Conservation (phyloP, 2,329 filamentous ascomycete genomes). For the Venturia effusa region DNA sequence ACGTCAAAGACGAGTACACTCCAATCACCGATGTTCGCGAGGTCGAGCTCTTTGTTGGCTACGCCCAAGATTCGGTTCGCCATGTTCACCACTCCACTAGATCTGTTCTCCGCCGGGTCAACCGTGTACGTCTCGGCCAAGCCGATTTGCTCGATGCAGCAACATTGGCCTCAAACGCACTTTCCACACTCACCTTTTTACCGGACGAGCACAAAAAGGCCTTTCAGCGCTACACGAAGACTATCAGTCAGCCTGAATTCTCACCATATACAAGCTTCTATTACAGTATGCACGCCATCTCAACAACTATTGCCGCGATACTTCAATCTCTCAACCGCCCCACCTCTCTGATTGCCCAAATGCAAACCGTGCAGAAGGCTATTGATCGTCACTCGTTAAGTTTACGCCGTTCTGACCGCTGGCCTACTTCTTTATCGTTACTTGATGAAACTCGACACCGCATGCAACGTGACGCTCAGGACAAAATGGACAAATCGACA, state of each 20-base stretch:
- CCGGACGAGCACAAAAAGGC: constrained; percentile 58
- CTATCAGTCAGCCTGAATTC: constrained; percentile 55
- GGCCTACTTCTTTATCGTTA: constrained; percentile 56
- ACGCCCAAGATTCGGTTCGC: constrained; percentile 81
- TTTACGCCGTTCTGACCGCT: constrained; percentile 62
- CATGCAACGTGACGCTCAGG: constrained; percentile 73
- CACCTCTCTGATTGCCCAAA: constrained; percentile 63
- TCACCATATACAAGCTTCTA: constrained; percentile 66
- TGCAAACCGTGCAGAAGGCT: constrained; percentile 61
- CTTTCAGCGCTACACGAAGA: constrained; percentile 59
- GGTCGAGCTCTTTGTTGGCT: constrained; percentile 85
- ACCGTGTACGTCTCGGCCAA: constrained; percentile 55
- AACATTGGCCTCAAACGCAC: constrained; percentile 39
- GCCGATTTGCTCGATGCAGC: constrained; percentile 60
- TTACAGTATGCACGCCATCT: constrained; percentile 65
- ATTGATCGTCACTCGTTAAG: constrained; percentile 70
- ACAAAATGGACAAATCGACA: constrained; percentile 60
- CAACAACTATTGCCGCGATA: constrained; percentile 73
- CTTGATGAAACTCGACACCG: constrained; percentile 81
- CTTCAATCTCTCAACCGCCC: constrained; percentile 70
- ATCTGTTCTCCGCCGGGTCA: constrained; percentile 69
- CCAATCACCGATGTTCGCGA: constrained; percentile 71
- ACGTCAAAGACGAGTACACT: constrained; percentile 77
- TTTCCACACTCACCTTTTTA: constrained; percentile 43
- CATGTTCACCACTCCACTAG: constrained; percentile 74